Conservation (phyloP, 345 rosid genomes). For the Salix koriyanagi region DNA sequence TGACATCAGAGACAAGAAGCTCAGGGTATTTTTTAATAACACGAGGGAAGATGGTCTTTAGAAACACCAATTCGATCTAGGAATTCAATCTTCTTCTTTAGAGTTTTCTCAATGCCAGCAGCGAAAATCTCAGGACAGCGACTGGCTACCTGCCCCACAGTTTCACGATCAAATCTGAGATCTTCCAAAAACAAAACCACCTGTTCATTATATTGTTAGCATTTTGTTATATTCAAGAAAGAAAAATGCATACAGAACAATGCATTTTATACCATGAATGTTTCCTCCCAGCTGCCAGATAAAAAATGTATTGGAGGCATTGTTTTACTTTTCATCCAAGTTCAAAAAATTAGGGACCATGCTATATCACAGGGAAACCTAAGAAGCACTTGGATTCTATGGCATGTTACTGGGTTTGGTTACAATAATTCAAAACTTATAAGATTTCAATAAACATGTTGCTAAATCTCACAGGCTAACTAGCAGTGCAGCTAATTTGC, state of each 20-base stretch:
- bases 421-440: background rate
- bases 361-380: background rate
- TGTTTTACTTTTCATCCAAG: background rate
- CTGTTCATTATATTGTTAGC: conserved; percentile 33
- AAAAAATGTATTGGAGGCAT: background rate
- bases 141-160: conserved; percentile 49
- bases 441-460: no score
- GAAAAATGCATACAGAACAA: background rate
- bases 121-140: conserved; percentile 89
- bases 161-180: conserved; percentile 59
- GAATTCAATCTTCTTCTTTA: conserved; percentile 60
- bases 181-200: conserved; percentile 62
- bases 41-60: conserved; percentile 48
- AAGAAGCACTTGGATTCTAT: background rate
- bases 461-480: no score
- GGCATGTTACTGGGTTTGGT: background rate
- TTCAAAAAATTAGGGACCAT: background rate
- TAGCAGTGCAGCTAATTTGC: no score
- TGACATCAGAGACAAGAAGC: conserved; percentile 61
- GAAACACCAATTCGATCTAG: conserved; percentile 57
- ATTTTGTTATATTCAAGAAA: background rate
- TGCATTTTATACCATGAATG: background rate
- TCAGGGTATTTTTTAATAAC: conserved; percentile 83
- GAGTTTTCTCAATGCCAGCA: conserved; percentile 52
- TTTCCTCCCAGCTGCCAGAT: background rate